Evolutionary conservation across 2,329 filamentous ascomycete genomes (phyloP), one percentile per base, ranked within the genome.

Genomic region (Epicoccum nigrum): DNA sequence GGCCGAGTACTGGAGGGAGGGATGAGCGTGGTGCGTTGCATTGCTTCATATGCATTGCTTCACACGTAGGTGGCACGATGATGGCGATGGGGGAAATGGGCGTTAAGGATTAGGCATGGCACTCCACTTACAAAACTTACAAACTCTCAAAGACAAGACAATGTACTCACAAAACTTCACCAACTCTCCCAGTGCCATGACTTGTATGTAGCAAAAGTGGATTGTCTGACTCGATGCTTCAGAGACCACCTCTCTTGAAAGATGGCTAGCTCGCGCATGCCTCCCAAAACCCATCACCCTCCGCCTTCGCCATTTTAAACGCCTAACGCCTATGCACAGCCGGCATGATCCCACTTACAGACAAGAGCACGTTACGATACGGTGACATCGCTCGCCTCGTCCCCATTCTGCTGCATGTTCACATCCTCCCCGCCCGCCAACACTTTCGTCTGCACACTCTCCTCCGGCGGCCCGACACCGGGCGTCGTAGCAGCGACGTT

Each of bases 401-500:
- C 69, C 20, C 71, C 71, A 41, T 72, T 73, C 47, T 66, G 60
- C 44, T 74, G 70, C 69, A 71, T 72, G 57, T 59, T 71, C 12
- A 70, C 59, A 30, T 73, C 71, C 25, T 73, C 71, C 4, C 70
- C 69, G 12, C 71, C 71, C 7, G 71, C 72, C 12, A 74, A 56
- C 2, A 74, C 66, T 56, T 72, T 74, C 1, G 67, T 69, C 54
- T 71, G 65, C 13, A 59, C 57, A 27, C 54, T 60, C 33, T 63
- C 64, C 6, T 68, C 66, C n/a, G 60, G 80, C 1, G 82, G 83
- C 2, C 84, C 80, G 3, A 90, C 90, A 5, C 92, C 91, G 0
- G 92, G 92, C 3, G 92, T 97, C 21, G 86, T 82, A 2, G 92
- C 90, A 17, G 93, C 89, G 6, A 96, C 87, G 48, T 95, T 87